Percentiles rank a stretch among this genome's conserved stretches.
Evolutionary conservation across 2,329 filamentous ascomycete species (phyloP).

Genomic region (Paraconiothyrium sp.): DNA sequence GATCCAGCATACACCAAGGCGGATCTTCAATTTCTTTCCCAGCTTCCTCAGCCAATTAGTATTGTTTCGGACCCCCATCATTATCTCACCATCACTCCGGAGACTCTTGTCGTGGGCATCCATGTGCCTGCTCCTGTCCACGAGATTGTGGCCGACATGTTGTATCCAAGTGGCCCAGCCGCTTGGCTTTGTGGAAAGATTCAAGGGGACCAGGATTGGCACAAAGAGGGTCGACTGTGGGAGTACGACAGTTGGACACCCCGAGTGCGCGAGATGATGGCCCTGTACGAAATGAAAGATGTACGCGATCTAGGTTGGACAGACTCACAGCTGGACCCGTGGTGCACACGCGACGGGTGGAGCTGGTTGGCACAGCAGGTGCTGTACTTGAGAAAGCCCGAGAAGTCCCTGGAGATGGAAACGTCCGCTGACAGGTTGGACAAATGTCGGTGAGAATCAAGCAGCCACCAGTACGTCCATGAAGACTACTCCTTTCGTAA

Average conservation of each 20-base stretch:
- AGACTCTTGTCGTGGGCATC: constrained; percentile 15
- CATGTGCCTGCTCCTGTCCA: background rate
- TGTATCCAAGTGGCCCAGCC: constrained; percentile 16
- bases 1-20: constrained; percentile 6
- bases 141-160: constrained; percentile 17
- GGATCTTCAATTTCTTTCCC: constrained; percentile 1
- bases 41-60: constrained; percentile 14
- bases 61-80: constrained; percentile 20
- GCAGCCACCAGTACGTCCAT: background rate
- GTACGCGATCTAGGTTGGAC: background rate
- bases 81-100: constrained; percentile 18
- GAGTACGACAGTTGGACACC: constrained; percentile 7
- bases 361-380: background rate
- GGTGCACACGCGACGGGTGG: background rate
- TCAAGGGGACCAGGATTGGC: background rate
- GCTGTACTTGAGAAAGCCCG: background rate
- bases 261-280: constrained; percentile 16
- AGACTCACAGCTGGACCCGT: background rate
- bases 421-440: background rate
- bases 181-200: constrained; percentile 15
- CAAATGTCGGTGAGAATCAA: background rate
- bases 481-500: background rate
- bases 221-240: background rate
- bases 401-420: background rate
- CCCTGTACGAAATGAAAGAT: background rate